Conservation (phyloP, 306 rosid species). For the Corylus avellana region DNA sequence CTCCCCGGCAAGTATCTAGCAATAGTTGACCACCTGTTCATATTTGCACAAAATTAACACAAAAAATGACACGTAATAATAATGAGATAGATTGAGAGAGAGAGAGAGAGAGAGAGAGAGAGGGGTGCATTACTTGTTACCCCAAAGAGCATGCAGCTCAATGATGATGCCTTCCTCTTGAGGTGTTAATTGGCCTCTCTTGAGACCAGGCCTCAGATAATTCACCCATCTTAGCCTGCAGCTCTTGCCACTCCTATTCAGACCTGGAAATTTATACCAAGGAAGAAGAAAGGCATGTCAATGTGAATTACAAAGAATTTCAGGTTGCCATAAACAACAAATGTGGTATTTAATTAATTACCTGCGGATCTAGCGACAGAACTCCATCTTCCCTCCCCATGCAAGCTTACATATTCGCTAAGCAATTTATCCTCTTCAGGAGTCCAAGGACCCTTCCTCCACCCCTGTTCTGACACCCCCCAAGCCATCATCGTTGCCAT, state of each 20-base stretch:
- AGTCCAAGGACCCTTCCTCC: constrained; percentile 85
- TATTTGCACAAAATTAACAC: too few species aligned
- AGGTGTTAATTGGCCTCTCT: constrained; percentile 62
- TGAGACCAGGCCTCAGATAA: constrained; percentile 75
- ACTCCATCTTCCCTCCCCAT: constrained; percentile 74
- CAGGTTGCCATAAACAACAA: too few species aligned
- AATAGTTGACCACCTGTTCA: constrained; percentile 72
- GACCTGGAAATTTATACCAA: constrained; percentile 32
- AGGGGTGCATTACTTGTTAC: constrained; percentile 56
- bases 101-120: background rate
- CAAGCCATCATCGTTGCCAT: constrained; percentile 35
- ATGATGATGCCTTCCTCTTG: constrained; percentile 60
- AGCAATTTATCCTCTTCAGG: constrained; percentile 70
- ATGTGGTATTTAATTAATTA: background rate
- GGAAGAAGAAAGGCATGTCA: background rate
- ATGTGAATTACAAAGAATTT: background rate
- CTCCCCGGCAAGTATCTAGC: constrained; percentile 80
- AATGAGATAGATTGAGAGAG: background rate
- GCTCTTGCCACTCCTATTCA: constrained; percentile 76
- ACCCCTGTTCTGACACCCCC: constrained; percentile 32
- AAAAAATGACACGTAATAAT: background rate
- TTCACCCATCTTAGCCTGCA: constrained; percentile 86
- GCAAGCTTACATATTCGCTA: constrained; percentile 41
- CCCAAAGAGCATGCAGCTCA: constrained; percentile 68
- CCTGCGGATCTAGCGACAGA: constrained; percentile 55